A percentile compares a stretch with the other conserved stretches of the same genome.
phyloP scores from a whole-genome alignment of 2,329 filamentous ascomycete species.

The Ophiostoma ulmi region DNA sequence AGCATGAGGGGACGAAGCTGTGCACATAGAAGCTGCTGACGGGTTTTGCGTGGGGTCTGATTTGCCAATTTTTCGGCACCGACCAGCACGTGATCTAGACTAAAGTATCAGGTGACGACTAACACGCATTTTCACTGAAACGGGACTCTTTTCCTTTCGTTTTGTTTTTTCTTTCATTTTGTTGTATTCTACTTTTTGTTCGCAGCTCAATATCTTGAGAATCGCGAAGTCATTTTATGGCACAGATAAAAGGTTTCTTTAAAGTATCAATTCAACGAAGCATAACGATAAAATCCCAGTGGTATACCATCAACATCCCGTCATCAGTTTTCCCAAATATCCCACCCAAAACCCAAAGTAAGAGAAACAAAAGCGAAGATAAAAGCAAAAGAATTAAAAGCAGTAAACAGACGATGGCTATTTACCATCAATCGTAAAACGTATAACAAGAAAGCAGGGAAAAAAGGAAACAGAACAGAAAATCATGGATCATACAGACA shows the following conservation, averaged over 20 bases:
- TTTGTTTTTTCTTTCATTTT: not conserved
- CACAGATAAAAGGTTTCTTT: too few species aligned
- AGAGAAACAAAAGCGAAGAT: not conserved
- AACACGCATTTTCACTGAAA: not conserved
- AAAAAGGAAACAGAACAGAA: not conserved
- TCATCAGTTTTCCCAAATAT: not conserved
- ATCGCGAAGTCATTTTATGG: too few species aligned
- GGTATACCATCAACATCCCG: not conserved
- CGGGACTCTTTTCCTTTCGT: not conserved
- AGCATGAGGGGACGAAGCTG: not conserved
- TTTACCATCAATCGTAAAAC: conserved; percentile 5
- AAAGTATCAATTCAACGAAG: not conserved
- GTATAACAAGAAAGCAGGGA: not conserved
- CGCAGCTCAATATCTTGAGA: too few species aligned
- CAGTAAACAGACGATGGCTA: conserved; percentile 6
- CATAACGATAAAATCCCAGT: not conserved
- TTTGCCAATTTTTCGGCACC: not conserved
- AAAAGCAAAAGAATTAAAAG: not conserved
- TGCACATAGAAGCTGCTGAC: not conserved
- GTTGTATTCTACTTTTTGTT: too few species aligned
- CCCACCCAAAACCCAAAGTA: not conserved
- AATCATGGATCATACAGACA: conserved; percentile 4
- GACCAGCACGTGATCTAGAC: not conserved
- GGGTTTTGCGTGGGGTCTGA: conserved; percentile 13
- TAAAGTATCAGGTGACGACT: not conserved